These are phyloP conservation scores for Ceratobasidium papillatum DNA, from an alignment of 1,284 basidiomycete genomes.

Conservation along the genomic window DNA sequence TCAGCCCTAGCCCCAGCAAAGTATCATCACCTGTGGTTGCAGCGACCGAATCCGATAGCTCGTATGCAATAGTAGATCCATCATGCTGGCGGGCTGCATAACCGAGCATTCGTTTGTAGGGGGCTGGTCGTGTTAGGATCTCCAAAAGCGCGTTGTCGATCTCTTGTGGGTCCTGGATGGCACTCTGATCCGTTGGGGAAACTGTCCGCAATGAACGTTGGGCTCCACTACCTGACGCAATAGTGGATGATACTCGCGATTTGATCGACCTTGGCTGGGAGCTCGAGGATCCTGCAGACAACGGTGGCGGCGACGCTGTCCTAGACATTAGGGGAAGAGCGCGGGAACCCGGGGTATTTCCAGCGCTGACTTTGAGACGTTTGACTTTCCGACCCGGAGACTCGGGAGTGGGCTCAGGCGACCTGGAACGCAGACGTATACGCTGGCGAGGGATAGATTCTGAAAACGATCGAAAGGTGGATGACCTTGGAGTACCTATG, in stretches of 20 bases:
- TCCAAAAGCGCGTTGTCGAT: constrained; percentile 12
- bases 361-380: constrained; percentile 16
- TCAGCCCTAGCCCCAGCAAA: constrained; percentile 26
- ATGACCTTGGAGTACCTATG: constrained; percentile 6
- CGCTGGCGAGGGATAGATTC: constrained; percentile 23
- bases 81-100: constrained; percentile 40
- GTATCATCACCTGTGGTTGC: constrained; percentile 30
- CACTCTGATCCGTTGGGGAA: constrained; percentile 22
- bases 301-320: constrained; percentile 22
- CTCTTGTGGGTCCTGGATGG: constrained; percentile 14
- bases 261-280: constrained; percentile 27
- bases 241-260: constrained; percentile 30
- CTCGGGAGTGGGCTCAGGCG: constrained; percentile 22
- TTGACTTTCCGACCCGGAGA: constrained; percentile 14
- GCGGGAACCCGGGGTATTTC: neutral
- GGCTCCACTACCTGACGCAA: constrained; percentile 17
- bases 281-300: constrained; percentile 31
- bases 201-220: constrained; percentile 7
- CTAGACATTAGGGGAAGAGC: neutral
- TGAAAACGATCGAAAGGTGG: constrained; percentile 30
- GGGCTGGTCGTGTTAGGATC: constrained; percentile 28
- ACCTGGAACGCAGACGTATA: constrained; percentile 25
- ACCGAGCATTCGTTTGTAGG: constrained; percentile 38
- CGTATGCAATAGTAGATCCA: constrained; percentile 26
- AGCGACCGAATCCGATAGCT: constrained; percentile 31